These are phyloP conservation scores for Tylopilus cervinicoccineus DNA, from an alignment of 768 basidiomycete species.

Conservation along the genomic window DNA sequence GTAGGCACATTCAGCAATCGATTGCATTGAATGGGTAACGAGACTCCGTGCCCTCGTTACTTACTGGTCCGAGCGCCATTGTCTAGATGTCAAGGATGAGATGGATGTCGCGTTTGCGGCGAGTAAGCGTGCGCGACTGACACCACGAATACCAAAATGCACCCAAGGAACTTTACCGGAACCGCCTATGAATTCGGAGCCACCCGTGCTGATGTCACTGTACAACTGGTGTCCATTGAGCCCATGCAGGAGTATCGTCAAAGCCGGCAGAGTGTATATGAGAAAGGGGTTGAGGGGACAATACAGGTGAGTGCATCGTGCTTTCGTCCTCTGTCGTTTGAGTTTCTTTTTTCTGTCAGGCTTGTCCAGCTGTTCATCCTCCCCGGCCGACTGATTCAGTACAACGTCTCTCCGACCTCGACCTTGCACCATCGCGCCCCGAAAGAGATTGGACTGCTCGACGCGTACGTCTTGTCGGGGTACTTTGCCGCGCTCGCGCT, in stretches of 20 bases:
- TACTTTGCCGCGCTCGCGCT: constrained; percentile 69
- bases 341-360: constrained; percentile 32
- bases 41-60: constrained; percentile 61
- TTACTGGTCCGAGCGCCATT: constrained; percentile 81
- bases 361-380: constrained; percentile 72
- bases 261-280: constrained; percentile 69
- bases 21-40: constrained; percentile 84
- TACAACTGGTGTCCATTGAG: constrained; percentile 89
- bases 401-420: constrained; percentile 55
- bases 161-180: constrained; percentile 43
- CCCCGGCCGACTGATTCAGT: constrained; percentile 70
- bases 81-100: constrained; percentile 70
- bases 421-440: constrained; percentile 53
- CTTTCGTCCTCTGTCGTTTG: not conserved
- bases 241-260: constrained; percentile 71
- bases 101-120: constrained; percentile 67
- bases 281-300: constrained; percentile 67
- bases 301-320: constrained; percentile 58
- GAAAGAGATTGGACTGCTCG: constrained; percentile 57
- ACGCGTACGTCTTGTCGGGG: constrained; percentile 86
- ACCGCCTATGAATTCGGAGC: constrained; percentile 48
- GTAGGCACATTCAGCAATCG: constrained; percentile 59
- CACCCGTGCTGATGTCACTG: constrained; percentile 56
- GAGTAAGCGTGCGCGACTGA: constrained; percentile 52
- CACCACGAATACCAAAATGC: constrained; percentile 42